phyloP scores from a whole-genome alignment of 2,329 filamentous ascomycete genomes.

The Alternaria triticina region DNA sequence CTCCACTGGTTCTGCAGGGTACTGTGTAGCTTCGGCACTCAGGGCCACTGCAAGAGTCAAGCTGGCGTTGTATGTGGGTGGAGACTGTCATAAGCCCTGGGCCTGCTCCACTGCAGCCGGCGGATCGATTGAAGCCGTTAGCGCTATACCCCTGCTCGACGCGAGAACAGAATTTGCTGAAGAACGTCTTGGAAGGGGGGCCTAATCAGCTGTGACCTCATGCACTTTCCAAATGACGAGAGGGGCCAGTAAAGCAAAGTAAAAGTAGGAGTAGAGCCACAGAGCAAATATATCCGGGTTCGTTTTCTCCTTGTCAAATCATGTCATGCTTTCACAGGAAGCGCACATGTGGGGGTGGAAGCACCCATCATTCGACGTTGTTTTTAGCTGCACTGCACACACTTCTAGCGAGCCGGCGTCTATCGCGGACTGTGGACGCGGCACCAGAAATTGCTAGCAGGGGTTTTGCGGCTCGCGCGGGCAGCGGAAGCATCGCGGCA shows the following conservation, averaged over 20 bases:
- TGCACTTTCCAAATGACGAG: background rate
- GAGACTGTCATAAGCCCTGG: background rate
- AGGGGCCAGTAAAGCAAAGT: background rate
- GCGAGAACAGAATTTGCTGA: background rate
- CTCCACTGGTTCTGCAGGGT: constrained; percentile 4
- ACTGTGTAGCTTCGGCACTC: constrained; percentile 1
- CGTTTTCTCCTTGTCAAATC: background rate
- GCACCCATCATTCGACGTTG: constrained; percentile 15
- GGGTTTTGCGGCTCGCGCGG: constrained; percentile 15
- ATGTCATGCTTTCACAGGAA: background rate
- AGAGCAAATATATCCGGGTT: background rate
- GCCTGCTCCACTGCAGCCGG: background rate
- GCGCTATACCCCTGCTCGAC: background rate
- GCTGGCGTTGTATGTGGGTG: background rate
- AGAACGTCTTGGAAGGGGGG: background rate
- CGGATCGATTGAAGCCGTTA: background rate
- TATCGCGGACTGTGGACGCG: constrained; percentile 15
- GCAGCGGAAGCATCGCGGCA: constrained; percentile 18
- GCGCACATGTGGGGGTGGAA: background rate
- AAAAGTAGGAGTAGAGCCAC: background rate
- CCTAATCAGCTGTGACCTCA: background rate
- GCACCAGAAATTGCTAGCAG: constrained; percentile 12
- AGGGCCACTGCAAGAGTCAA: background rate
- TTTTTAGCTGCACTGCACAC: constrained; percentile 23
- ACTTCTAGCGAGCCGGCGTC: constrained; percentile 22